phyloP scores from a whole-genome alignment of 176 grass and related monocot species.

The Aegilops speltoides region DNA sequence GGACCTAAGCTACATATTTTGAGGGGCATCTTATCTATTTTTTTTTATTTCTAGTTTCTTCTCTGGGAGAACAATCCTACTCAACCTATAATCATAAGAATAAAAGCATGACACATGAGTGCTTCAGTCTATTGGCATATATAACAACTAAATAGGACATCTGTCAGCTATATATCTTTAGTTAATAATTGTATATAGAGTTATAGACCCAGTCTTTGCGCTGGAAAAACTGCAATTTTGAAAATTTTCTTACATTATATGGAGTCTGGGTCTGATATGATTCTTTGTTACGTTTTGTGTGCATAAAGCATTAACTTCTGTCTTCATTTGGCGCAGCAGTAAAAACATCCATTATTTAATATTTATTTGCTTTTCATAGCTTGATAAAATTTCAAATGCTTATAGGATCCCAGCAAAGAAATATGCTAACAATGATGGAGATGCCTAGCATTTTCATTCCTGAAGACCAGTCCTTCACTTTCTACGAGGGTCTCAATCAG shows the following conservation, averaged over 20 bases:
- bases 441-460: conserved; percentile 96
- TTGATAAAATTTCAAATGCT: conserved; percentile 29
- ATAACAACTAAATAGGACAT: not conserved
- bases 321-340: not conserved
- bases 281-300: not conserved
- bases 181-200: not conserved
- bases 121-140: not conserved
- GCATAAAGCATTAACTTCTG: not conserved
- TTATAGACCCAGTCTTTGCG: not conserved
- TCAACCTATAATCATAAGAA: not conserved
- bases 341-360: not conserved
- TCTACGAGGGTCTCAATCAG: conserved; percentile 93
- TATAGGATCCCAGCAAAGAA: conserved; percentile 39
- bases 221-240: not conserved
- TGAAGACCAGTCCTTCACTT: conserved; percentile 71
- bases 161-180: not conserved
- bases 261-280: not conserved
- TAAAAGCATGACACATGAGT: not conserved
- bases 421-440: conserved; percentile 73
- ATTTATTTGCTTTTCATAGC: not conserved
- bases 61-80: not conserved
- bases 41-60: not conserved
- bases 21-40: not conserved
- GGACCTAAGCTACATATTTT: not conserved
- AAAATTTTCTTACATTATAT: not conserved